phyloP scores from a whole-genome alignment of 2,329 filamentous ascomycete genomes.

The Drechslerella stenobrocha region DNA sequence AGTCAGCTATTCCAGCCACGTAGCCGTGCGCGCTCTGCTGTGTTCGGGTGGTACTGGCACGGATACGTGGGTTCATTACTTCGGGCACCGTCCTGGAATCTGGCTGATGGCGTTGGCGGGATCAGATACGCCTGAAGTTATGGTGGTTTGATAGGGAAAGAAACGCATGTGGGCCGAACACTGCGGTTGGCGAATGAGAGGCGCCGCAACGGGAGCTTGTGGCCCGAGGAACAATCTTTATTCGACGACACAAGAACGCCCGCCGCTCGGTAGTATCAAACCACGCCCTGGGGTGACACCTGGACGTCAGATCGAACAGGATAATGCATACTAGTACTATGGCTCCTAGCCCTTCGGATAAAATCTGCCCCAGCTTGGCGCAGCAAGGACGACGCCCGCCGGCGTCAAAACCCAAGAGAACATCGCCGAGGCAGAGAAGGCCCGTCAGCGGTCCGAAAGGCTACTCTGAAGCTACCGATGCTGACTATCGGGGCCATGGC shows the following conservation, averaged over 20 bases:
- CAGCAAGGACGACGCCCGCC: slow-evolving; percentile 1
- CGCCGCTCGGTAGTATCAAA: neutral
- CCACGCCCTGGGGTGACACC: neutral
- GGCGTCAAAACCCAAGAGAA: slow-evolving; percentile 26
- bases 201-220: slow-evolving; percentile 13
- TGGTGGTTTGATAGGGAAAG: slow-evolving; percentile 15
- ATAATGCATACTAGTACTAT: neutral
- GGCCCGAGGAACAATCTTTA: slow-evolving; percentile 20
- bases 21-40: slow-evolving; percentile 39
- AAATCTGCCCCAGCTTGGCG: slow-evolving; percentile 13
- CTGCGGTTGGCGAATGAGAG: neutral
- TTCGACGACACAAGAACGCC: slow-evolving; percentile 28
- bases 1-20: slow-evolving; percentile 47
- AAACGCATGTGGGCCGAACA: slow-evolving; percentile 10
- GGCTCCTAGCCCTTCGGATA: slow-evolving; percentile 15
- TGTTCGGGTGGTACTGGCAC: slow-evolving; percentile 32
- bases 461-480: neutral
- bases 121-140: slow-evolving; percentile 7
- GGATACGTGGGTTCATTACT: slow-evolving; percentile 22
- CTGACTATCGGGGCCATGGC: neutral
- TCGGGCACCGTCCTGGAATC: slow-evolving; percentile 10
- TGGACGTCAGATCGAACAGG: neutral
- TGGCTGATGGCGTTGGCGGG: slow-evolving; percentile 14
- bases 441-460: neutral
- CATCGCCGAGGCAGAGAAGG: slow-evolving; percentile 5